Conservation (phyloP, 2,329 filamentous ascomycete species). For the Phyllosticta citriasiana region DNA sequence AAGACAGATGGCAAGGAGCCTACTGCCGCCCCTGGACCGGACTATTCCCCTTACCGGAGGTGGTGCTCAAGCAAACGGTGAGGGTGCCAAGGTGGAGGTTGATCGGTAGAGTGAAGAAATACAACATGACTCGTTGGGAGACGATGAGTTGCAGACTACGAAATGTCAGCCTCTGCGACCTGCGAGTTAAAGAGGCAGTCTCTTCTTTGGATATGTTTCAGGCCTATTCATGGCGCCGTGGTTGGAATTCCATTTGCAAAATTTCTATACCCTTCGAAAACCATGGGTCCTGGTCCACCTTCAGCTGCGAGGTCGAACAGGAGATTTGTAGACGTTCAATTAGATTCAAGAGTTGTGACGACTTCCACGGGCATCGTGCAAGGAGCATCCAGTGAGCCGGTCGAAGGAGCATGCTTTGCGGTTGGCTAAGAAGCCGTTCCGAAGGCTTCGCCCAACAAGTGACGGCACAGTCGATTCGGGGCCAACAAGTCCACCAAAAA, state of each 20-base stretch:
- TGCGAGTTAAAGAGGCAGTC: background rate
- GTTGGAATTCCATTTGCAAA: background rate
- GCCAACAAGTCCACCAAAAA: background rate
- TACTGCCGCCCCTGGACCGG: conserved; percentile 29
- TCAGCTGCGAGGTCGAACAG: background rate
- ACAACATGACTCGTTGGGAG: background rate
- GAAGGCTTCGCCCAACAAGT: background rate
- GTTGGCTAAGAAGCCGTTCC: background rate
- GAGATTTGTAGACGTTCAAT: background rate
- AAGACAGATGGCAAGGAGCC: conserved; percentile 30
- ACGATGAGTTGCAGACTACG: background rate
- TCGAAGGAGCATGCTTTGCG: background rate
- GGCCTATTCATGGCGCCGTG: background rate
- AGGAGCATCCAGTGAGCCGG: background rate
- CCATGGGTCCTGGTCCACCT: background rate
- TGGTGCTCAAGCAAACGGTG: conserved; percentile 5
- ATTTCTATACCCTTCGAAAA: background rate
- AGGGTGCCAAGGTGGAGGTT: conserved; percentile 3
- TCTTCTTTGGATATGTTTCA: background rate
- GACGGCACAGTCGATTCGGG: background rate
- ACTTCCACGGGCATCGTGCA: background rate
- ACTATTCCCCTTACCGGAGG: conserved; percentile 23
- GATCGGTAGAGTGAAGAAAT: conserved; percentile 1
- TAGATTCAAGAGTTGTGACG: background rate
- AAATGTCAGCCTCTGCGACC: background rate